Evolutionary conservation across 257 asterid genomes (phyloP).

Genomic region (Galeopsis tetrahit): DNA sequence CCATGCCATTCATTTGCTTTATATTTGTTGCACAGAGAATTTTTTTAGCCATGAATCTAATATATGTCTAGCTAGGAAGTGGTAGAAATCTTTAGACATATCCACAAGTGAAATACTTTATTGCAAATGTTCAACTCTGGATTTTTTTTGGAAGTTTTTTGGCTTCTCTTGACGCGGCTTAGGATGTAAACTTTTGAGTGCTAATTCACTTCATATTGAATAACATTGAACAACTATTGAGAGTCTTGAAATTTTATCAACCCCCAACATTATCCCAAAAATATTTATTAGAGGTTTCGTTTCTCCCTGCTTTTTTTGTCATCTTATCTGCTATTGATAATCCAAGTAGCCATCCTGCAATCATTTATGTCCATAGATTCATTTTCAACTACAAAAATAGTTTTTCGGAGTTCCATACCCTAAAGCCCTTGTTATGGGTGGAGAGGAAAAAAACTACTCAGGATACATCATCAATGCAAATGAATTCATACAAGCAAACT

Average conservation of each 20-base stretch:
- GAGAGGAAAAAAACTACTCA: not conserved
- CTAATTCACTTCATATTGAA: not conserved
- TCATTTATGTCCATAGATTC: not conserved
- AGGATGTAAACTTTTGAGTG: not conserved
- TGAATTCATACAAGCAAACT: not conserved
- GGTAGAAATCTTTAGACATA: not conserved
- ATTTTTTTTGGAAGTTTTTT: not conserved
- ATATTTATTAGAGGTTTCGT: not conserved
- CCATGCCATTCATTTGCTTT: not conserved
- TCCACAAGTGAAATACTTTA: not conserved
- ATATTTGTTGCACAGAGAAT: not conserved
- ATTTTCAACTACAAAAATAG: not conserved
- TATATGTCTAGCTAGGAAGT: not conserved
- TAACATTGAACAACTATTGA: not conserved
- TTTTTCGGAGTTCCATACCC: not conserved
- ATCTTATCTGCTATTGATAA: conserved; percentile 16
- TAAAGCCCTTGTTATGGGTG: not conserved
- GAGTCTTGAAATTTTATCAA: conserved; percentile 7
- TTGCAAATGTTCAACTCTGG: not conserved
- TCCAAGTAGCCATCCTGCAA: conserved; percentile 3
- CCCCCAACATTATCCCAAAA: not conserved
- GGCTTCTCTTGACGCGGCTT: not conserved
- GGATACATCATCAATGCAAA: not conserved
- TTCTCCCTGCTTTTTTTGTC: not conserved
- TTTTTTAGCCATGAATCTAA: not conserved